These are phyloP conservation scores for Trapa bicornis DNA, from an alignment of 345 rosid species.

Conservation along the genomic window DNA sequence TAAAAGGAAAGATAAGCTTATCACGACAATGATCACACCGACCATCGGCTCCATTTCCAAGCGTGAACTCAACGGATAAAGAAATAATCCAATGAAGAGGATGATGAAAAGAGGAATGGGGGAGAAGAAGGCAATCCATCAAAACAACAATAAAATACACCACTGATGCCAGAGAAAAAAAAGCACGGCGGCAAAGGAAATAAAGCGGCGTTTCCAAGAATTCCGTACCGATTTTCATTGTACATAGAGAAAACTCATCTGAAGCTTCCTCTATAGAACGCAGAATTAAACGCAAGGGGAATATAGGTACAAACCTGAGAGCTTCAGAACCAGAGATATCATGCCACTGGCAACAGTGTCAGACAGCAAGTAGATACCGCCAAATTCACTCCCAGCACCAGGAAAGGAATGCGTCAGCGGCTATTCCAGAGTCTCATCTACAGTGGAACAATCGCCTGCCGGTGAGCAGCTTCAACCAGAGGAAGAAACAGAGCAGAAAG, in stretches of 20 bases:
- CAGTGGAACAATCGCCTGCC: neutral
- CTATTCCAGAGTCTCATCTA: neutral
- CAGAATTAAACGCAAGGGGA: neutral
- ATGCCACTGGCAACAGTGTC: neutral
- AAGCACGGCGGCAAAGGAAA: slow-evolving; percentile 1
- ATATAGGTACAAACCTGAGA: neutral
- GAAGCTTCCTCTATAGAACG: neutral
- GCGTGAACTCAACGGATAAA: neutral
- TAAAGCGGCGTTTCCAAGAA: neutral
- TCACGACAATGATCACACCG: neutral
- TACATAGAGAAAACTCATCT: neutral
- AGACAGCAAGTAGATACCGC: neutral
- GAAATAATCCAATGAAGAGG: neutral
- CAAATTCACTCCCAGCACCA: neutral
- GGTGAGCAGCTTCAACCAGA: neutral
- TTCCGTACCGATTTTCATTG: neutral
- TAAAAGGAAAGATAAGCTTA: neutral
- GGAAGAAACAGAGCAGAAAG: neutral
- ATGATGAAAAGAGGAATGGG: neutral
- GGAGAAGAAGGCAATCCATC: neutral
- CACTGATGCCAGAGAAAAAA: neutral
- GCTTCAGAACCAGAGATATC: neutral
- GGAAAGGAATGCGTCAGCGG: neutral
- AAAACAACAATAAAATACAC: neutral
- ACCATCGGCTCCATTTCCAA: neutral